Evolutionary conservation across 2,329 filamentous ascomycete genomes (phyloP).

Genomic region (Pleurostoma richardsiae): DNA sequence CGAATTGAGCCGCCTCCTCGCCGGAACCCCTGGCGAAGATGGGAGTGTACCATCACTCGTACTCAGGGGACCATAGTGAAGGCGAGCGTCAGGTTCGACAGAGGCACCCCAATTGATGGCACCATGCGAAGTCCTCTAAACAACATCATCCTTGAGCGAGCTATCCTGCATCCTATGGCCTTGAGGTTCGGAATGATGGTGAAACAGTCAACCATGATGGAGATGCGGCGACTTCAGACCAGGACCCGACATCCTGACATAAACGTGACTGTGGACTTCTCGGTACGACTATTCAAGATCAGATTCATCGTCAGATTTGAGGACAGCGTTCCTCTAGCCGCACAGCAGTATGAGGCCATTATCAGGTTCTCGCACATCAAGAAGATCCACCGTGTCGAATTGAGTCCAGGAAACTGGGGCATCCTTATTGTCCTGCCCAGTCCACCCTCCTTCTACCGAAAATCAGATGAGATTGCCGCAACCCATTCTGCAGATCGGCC

Average conservation of each 20-base stretch:
- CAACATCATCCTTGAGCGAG: no score
- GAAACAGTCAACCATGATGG: not conserved
- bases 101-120: no score
- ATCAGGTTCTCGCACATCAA: constrained; percentile 43
- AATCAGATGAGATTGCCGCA: constrained; percentile 20
- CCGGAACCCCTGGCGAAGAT: not conserved
- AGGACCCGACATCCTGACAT: constrained; percentile 3
- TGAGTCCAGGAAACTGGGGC: constrained; percentile 22
- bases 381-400: constrained; percentile 31
- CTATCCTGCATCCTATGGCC: no score
- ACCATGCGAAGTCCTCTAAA: no score
- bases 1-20: constrained; percentile 53
- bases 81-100: no score
- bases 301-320: constrained; percentile 3
- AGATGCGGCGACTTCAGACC: not conserved
- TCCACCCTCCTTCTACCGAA: constrained; percentile 44
- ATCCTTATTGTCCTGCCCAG: constrained; percentile 42
- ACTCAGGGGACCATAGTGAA: not conserved
- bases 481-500: constrained; percentile 24
- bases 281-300: constrained; percentile 3
- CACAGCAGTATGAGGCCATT: not conserved
- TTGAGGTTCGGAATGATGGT: not conserved
- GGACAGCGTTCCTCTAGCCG: not conserved
- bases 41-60: not conserved
- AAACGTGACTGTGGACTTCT: constrained; percentile 4